Conservation (phyloP, 768 basidiomycete species). For the Nevesoporus exiguus region DNA sequence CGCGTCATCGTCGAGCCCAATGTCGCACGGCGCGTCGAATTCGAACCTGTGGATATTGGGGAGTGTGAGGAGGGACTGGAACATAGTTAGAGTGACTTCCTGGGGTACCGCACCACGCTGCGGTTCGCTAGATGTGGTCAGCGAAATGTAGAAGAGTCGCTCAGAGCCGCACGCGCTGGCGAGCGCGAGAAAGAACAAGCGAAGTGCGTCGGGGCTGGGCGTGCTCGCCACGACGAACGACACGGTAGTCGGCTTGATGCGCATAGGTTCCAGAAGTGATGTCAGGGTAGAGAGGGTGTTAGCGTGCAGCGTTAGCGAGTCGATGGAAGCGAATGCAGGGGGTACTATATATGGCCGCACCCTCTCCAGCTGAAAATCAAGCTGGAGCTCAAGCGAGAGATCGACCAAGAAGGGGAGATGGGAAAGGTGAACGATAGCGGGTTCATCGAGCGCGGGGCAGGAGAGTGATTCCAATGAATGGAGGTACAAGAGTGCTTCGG, state of each 20-base stretch:
- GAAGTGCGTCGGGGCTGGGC: slow-evolving; percentile 18
- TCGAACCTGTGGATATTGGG: slow-evolving; percentile 10
- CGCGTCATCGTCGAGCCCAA: slow-evolving; percentile 20
- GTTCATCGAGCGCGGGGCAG: slow-evolving; percentile 21
- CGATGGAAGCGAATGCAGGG: slow-evolving; percentile 16
- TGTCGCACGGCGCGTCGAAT: slow-evolving; percentile 19
- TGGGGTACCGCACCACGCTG: background rate
- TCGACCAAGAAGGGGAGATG: slow-evolving; percentile 14
- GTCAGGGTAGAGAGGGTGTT: slow-evolving; percentile 17
- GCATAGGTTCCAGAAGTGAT: slow-evolving; percentile 18
- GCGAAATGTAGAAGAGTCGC: slow-evolving; percentile 5
- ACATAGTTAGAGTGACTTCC: slow-evolving; percentile 12
- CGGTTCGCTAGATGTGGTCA: slow-evolving; percentile 4
- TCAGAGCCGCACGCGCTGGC: slow-evolving; percentile 9
- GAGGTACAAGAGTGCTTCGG: slow-evolving; percentile 18
- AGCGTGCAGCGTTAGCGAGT: slow-evolving; percentile 9
- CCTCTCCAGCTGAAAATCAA: slow-evolving; percentile 13
- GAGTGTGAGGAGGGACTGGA: slow-evolving; percentile 18
- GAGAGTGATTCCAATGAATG: slow-evolving; percentile 14
- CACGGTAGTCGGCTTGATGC: slow-evolving; percentile 12
- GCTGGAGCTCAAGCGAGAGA: slow-evolving; percentile 16
- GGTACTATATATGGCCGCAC: slow-evolving; percentile 9
- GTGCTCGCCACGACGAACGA: slow-evolving; percentile 11
- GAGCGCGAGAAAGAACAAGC: slow-evolving; percentile 21
- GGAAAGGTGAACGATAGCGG: slow-evolving; percentile 23